A percentile compares a stretch with the other conserved stretches of the same genome.
phyloP scores from a whole-genome alignment of 768 basidiomycete species.

The Termitomyces sp. region DNA sequence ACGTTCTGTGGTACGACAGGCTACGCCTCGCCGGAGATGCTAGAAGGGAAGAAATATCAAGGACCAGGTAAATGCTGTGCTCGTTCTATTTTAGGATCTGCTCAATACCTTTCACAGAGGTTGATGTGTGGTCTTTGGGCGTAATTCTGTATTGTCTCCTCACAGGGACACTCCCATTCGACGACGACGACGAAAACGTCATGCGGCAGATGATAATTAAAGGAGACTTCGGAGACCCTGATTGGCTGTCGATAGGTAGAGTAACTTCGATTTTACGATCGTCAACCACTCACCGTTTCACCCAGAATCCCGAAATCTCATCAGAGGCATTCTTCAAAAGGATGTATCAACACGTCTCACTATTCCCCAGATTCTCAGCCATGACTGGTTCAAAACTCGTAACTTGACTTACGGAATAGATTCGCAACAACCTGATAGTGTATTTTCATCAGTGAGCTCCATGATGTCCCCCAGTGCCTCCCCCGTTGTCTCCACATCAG shows the following conservation, averaged over 20 bases:
- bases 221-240: slow-evolving; percentile 87
- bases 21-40: slow-evolving; percentile 91
- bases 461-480: slow-evolving; percentile 52
- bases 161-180: slow-evolving; percentile 86
- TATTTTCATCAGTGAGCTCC: slow-evolving; percentile 48
- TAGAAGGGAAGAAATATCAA: slow-evolving; percentile 81
- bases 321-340: slow-evolving; percentile 69
- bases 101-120: slow-evolving; percentile 51
- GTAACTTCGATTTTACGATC: neutral
- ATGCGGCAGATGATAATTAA: slow-evolving; percentile 84
- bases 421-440: slow-evolving; percentile 22
- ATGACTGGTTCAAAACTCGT: slow-evolving; percentile 74
- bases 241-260: slow-evolving; percentile 85
- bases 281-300: neutral
- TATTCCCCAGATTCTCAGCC: slow-evolving; percentile 81
- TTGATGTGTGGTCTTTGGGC: slow-evolving; percentile 93
- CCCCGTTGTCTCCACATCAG: slow-evolving; percentile 30
- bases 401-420: slow-evolving; percentile 29
- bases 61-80: slow-evolving; percentile 66
- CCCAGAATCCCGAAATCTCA: slow-evolving; percentile 80
- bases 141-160: slow-evolving; percentile 88
- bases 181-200: slow-evolving; percentile 78
- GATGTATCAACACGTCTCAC: slow-evolving; percentile 72
- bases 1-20: slow-evolving; percentile 96
- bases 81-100: neutral